These are phyloP conservation scores for Thozetella sp. DNA, from an alignment of 495 filamentous ascomycete species.

Conservation along the genomic window DNA sequence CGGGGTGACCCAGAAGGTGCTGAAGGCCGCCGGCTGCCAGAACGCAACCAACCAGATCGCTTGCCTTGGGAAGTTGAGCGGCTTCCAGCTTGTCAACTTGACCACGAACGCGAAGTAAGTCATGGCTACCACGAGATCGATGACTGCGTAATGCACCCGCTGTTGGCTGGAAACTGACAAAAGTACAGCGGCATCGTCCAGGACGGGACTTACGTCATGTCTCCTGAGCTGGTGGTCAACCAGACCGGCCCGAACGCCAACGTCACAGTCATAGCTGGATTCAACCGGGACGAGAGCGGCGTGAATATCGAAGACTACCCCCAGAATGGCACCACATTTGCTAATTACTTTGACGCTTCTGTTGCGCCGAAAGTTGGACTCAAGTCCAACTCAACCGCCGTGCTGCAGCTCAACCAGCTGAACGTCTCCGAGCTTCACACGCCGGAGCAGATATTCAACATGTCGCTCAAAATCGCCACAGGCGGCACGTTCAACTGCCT, in stretches of 20 bases:
- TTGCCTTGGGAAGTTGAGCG: slow-evolving; percentile 33
- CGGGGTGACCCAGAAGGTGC: slow-evolving; percentile 25
- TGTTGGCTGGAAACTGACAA: no score
- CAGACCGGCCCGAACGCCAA: slow-evolving; percentile 17
- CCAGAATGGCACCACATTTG: slow-evolving; percentile 10
- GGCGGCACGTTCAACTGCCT: slow-evolving; percentile 39
- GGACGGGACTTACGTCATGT: slow-evolving; percentile 34
- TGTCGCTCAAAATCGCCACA: slow-evolving; percentile 28
- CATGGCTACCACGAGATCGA: no score
- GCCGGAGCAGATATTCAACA: slow-evolving; percentile 17
- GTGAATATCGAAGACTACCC: slow-evolving; percentile 28
- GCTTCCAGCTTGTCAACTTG: slow-evolving; percentile 30
- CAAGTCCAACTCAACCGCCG: slow-evolving; percentile 15
- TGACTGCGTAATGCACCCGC: no score
- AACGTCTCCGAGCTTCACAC: slow-evolving; percentile 21
- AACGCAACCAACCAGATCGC: slow-evolving; percentile 24
- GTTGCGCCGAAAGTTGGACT: slow-evolving; percentile 17
- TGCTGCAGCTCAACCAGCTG: slow-evolving; percentile 18
- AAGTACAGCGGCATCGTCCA: slow-evolving; percentile 19
- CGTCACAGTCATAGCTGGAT: slow-evolving; percentile 32
- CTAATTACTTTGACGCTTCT: slow-evolving; percentile 15
- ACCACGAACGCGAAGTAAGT: slow-evolving; percentile 31
- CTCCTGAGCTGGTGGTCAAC: slow-evolving; percentile 26
- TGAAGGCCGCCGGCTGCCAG: slow-evolving; percentile 27
- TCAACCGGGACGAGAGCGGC: slow-evolving; percentile 43